Base-by-base conservation (phyloP, 2,329 filamentous ascomycete species). In the Dothistroma septosporum region DNA sequence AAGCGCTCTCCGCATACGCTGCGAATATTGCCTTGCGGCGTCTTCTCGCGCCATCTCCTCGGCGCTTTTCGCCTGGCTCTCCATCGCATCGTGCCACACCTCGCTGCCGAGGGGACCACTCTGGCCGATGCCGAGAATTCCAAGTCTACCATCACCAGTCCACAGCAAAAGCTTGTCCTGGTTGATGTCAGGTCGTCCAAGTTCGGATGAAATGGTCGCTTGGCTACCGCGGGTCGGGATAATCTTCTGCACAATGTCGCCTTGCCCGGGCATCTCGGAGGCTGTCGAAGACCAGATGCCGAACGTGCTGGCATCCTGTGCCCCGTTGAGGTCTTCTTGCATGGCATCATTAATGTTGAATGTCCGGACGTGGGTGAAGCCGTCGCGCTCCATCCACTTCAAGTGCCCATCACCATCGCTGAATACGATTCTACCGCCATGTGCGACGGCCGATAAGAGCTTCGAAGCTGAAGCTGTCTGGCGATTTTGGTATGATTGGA, bases 351-450 rank as follows among this genome's bases (percentile, higher is more conserved):
- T 86, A 70, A 87, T 81, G 64, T 85, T 86, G 73, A 82, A 82
- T 0, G 77, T 76, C 14, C 84, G 77, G 5, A 86, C 79, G 28
- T 80, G 76, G 9, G 79, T 79, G 41, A 76, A 78, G 0, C 90
- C 92, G 70, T 97, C 91, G 37, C 92, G 82, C 75, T 97, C 93
- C 49, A 95, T 85, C 92, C 93, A 97, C 73, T 91, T 93, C 64
- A 97, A 75, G 55, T 88, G 86, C 0, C 93, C 93, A 24, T 91
- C 86, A 0, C 89, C 89, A 70, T 97, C 93, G 2, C 90, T 90
- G 66, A 90, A 90, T 19, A 91, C 91, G 33, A 97, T 83, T 4
- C 89, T 83, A 8, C 88, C 89, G 4, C 93, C 93, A 66, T 97
- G 93, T 16, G 87, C 86, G 4, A 87, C 85, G 0, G 94, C 89